Percentiles rank a stretch among this genome's conserved stretches.
phyloP scores from a whole-genome alignment of 495 filamentous ascomycete species.

The Symbiotaphrina buchneri region DNA sequence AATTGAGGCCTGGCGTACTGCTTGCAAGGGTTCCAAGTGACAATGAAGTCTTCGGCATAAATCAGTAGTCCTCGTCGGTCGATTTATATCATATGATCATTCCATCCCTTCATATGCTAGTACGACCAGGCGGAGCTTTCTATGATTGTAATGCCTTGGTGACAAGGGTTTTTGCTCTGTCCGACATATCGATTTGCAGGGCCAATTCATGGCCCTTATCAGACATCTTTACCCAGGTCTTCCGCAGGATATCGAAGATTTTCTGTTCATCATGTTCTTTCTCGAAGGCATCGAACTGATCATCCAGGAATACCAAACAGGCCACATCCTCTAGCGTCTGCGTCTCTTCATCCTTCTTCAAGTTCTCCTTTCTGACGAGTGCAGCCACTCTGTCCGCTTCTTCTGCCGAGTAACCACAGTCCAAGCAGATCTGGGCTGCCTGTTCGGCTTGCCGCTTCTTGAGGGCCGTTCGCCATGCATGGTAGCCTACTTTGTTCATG shows the following conservation, averaged over 20 bases:
- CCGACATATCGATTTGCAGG: constrained; percentile 37
- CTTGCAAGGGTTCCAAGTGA: too few species aligned
- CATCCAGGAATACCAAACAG: constrained; percentile 68
- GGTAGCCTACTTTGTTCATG: constrained; percentile 45
- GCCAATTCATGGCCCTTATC: constrained; percentile 41
- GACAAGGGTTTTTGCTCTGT: constrained; percentile 32
- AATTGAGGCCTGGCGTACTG: too few species aligned
- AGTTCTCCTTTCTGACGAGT: constrained; percentile 14
- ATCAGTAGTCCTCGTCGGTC: too few species aligned
- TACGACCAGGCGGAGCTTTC: too few species aligned
- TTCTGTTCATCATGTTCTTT: constrained; percentile 46
- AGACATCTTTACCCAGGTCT: constrained; percentile 77
- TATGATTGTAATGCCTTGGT: constrained; percentile 44
- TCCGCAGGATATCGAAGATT: constrained; percentile 45
- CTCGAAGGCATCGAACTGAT: constrained; percentile 62
- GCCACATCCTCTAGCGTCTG: constrained; percentile 67
- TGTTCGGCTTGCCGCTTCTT: constrained; percentile 47
- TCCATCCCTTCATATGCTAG: too few species aligned
- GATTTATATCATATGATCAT: too few species aligned
- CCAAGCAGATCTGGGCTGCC: constrained; percentile 27
- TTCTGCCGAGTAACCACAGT: constrained; percentile 21
- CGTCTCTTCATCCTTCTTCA: constrained; percentile 34
- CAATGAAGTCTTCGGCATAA: too few species aligned
- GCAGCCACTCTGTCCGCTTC: constrained; percentile 18
- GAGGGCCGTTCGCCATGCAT: constrained; percentile 48